Evolutionary conservation across 208 protist species (phyloP), one percentile per base, ranked within the genome.

Genomic region (Acanthamoeba royreba): DNA sequence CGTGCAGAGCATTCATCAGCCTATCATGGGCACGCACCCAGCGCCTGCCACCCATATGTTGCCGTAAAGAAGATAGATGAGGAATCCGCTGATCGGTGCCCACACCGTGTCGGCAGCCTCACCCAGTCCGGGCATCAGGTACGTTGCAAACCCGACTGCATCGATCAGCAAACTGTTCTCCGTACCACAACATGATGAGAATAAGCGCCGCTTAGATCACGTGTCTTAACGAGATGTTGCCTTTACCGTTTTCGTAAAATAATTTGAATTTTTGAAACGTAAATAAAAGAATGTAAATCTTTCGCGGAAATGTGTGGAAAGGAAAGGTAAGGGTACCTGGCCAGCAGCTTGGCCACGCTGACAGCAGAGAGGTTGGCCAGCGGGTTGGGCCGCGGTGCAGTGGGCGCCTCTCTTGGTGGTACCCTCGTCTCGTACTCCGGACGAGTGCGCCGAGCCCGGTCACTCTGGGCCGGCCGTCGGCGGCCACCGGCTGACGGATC

Each of bases 61-160:
- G 0, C 74, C 74, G 74, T 85, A 85, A n/a, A 85, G 45, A 0
- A 53, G 45, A 11, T 17, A 85, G 2, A 85, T 53, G 42, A 85
- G 45, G 74, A 85, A 85, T 22, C 42, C 74, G 74, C 74, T 85
- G 45, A 85, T 85, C 40, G 74, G 74, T n/a, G 74, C 74, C 74
- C 74, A 85, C 74, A 52, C 74, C 0, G 74, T 42, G 31, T 85
- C 74, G 42, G n/a, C 74, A 4, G 45, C 74, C 74, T 85, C 74
- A 0, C 74, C 74, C 74, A 85, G 45, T 42, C 25, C 38, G n/a
- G 74, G 74, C 17, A 85, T 31, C 74, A 38, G 25, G 35, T 85
- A 85, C 40, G 74, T 85, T 4, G 45, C 45, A 11, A 85, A 45
- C 40, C 74, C 74, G 22, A 85, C 38, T 9, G 74, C 74, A 49